Evolutionary conservation across 768 basidiomycete species (phyloP).

Genomic region (Tylopilus plumbeoviolaceoides): DNA sequence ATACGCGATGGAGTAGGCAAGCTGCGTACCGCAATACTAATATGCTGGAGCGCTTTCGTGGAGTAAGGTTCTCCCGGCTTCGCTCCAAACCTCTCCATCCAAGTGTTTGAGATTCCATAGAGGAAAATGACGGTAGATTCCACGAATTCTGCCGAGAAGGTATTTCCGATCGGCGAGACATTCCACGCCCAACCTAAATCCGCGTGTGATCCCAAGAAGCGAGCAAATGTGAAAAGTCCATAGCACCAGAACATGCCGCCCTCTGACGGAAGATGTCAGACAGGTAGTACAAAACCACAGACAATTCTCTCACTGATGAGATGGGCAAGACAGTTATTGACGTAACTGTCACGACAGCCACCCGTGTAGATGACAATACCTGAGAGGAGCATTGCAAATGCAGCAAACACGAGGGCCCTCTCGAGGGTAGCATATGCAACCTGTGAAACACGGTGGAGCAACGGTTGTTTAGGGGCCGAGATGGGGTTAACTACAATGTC

Average conservation of each 20-base stretch:
- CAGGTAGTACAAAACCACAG: neutral
- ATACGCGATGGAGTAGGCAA: neutral
- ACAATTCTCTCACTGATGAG: conserved; percentile 65
- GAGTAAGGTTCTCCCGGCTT: conserved; percentile 77
- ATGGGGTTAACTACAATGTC: conserved; percentile 30
- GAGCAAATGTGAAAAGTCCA: conserved; percentile 84
- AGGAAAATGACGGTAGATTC: conserved; percentile 80
- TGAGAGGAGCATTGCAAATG: conserved; percentile 56
- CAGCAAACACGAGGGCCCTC: conserved; percentile 65
- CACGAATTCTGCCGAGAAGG: conserved; percentile 67
- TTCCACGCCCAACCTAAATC: conserved; percentile 98
- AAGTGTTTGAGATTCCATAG: conserved; percentile 89
- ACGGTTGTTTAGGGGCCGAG: conserved; percentile 15
- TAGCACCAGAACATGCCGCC: conserved; percentile 92
- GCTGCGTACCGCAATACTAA: conserved; percentile 75
- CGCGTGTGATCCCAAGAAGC: conserved; percentile 88
- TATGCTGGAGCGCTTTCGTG: conserved; percentile 91
- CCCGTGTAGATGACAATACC: conserved; percentile 85
- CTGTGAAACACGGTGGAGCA: conserved; percentile 42
- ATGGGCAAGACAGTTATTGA: conserved; percentile 86
- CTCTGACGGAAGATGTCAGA: conserved; percentile 42
- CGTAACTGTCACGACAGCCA: conserved; percentile 72
- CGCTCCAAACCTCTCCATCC: conserved; percentile 95
- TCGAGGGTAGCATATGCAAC: conserved; percentile 53
- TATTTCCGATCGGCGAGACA: conserved; percentile 46